Percentiles rank a stretch among this genome's conserved stretches.
Evolutionary conservation across 371 early-diverging fungal genomes (phyloP).

Genomic region (Mucor saturninus): DNA sequence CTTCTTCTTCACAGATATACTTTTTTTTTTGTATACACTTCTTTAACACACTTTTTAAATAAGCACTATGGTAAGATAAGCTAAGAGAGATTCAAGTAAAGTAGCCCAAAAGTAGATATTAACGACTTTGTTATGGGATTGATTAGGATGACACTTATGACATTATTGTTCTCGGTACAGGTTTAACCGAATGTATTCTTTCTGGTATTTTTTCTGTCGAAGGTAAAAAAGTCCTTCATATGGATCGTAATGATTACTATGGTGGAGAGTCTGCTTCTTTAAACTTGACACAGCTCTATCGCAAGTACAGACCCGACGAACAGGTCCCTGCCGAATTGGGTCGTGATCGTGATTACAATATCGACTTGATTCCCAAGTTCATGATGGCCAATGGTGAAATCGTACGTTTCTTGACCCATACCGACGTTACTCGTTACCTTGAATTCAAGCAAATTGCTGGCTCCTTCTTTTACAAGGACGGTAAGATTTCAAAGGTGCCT

Average conservation of each 20-base stretch:
- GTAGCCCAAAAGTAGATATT: no score
- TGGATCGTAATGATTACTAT: constrained; percentile 99
- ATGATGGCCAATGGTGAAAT: constrained; percentile 98
- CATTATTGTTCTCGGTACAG: constrained; percentile 98
- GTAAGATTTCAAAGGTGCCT: constrained; percentile 94
- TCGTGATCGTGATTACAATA: constrained; percentile 93
- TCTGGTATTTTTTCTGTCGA: constrained; percentile 98
- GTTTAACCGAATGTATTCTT: constrained; percentile 99
- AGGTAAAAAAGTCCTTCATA: constrained; percentile 97
- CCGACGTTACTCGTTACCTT: constrained; percentile 97
- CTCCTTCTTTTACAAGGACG: constrained; percentile 93
- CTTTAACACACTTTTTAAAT: neutral
- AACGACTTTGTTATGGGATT: neutral
- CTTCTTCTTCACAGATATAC: constrained; percentile 4
- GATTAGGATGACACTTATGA: constrained; percentile 89
- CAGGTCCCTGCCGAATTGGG: constrained; percentile 75
- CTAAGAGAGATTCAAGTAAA: no score
- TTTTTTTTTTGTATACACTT: neutral
- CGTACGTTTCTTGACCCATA: constrained; percentile 87
- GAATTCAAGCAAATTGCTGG: constrained; percentile 98
- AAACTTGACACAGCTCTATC: constrained; percentile 92
- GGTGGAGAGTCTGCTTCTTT: constrained; percentile 96
- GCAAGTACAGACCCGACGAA: constrained; percentile 80
- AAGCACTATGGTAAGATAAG: constrained; percentile 21
- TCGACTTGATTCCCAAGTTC: constrained; percentile 99